Conservation (phyloP, 2,329 filamentous ascomycete genomes). For the Curvularia spicifera region DNA sequence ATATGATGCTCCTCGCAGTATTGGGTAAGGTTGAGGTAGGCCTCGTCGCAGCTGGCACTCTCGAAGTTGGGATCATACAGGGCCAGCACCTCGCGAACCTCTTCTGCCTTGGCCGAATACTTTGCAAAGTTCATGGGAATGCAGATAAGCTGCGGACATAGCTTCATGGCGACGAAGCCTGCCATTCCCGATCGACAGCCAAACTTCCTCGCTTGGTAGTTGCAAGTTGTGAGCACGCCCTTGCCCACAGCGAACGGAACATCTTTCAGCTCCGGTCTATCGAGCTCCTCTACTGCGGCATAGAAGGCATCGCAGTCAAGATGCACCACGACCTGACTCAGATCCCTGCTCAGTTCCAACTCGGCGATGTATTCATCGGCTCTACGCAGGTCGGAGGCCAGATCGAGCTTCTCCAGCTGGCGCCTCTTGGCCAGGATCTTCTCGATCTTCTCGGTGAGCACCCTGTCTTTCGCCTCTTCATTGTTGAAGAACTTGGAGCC, state of each 20-base stretch:
- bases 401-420: constrained; percentile 75
- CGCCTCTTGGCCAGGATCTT: constrained; percentile 77
- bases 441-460: constrained; percentile 84
- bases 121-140: constrained; percentile 88
- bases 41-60: constrained; percentile 93
- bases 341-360: constrained; percentile 77
- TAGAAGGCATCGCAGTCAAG: constrained; percentile 98
- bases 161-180: constrained; percentile 89
- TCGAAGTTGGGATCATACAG: constrained; percentile 92
- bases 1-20: constrained; percentile 77
- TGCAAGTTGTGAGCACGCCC: constrained; percentile 74
- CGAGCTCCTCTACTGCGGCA: constrained; percentile 82
- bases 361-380: constrained; percentile 83
- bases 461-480: constrained; percentile 81
- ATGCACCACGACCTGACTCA: constrained; percentile 86
- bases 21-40: constrained; percentile 89
- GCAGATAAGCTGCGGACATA: constrained; percentile 85
- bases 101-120: constrained; percentile 86
- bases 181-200: constrained; percentile 96
- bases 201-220: constrained; percentile 88
- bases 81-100: constrained; percentile 80
- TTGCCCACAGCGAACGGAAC: constrained; percentile 90
- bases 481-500: constrained; percentile 96
- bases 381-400: constrained; percentile 73
- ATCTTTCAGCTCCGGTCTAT: constrained; percentile 79